Base-by-base conservation (phyloP, 2,329 filamentous ascomycete species). In the Aspergillus alliaceus region DNA sequence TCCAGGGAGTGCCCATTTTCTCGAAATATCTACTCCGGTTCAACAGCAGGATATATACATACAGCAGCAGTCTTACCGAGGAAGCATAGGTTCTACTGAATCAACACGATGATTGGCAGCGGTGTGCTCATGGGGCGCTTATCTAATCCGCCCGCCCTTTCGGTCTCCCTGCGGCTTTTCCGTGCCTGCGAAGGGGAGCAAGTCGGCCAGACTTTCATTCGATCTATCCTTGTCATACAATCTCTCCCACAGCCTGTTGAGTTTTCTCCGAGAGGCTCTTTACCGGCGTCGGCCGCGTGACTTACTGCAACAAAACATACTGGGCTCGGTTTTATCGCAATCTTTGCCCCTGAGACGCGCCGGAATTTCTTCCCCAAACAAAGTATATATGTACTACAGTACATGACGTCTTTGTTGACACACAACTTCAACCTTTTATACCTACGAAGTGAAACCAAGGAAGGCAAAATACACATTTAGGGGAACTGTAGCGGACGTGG, bases 331-430 rank as follows among this genome's bases (percentile, higher is more conserved):
- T 48, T 49, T 32, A 31, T 47, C 51, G 61, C 56, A 46, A 57
- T 49, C 35, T 27, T 49, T 53, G 52, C 57, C 54, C 51, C 57
- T 61, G 44, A 59, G 49, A 63, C 63, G 62, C 61, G 61, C 57
- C 51, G 48, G 48, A 53, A n/a, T 27, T 46, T 34, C n/a, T n/a
- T n/a, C n/a, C 56, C 57, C 59, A 60, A 57, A 57, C 52, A 52
- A 51, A 54, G n/a, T n/a, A 54, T 57, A 46, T 49, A 56, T 70
- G 69, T 66, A 73, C 72, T 53, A n/a, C n/a, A n/a, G 54, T 70
- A 70, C 66, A 73, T 73, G 70, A 72, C 71, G 69, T 71, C 68
- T 72, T 67, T 72, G 70, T 72, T 72, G 69, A 72, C 66, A 64
- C 57, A 49, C 44, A 59, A 40, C 44, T 48, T 49, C 58, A 53